Evolutionary conservation across 768 basidiomycete species (phyloP), one percentile per base, ranked within the genome.

Genomic region (Suillus brevipes): DNA sequence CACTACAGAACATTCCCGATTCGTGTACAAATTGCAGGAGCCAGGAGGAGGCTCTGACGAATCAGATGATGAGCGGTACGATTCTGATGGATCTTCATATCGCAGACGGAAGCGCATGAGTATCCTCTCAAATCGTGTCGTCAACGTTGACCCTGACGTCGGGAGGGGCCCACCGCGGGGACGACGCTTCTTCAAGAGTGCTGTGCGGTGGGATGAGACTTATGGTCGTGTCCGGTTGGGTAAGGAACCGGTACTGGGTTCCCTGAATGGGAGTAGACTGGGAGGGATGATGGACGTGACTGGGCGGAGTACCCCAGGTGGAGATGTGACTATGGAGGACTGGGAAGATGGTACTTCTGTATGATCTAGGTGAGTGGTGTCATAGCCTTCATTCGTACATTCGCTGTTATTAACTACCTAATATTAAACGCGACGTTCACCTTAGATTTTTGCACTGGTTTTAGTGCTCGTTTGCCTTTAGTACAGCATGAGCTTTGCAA

Each of bases 91-190:
- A 37, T 84, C 85, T 10, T 71, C 79, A 20, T 72, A 71, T 31
- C 75, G 72, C 20, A 77, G 77, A 42, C 81, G 81, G 68, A 85
- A 85, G 67, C 84, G 87, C 63, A 91, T 92, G 88, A 90, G 88
- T 68, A 80, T 91, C 56, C 61, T 89, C 58, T 89, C 88, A 20
- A 85, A 85, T 64, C 82, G 85, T 62, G 87, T 84, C 66, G 78
- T 84, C 64, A 85, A 88, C 50, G 77, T 83, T 0, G 83, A 84
- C 0, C 63, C 70, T 7, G 78, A 83, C 13, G 64, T 66, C 18
- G 71, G 78, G 62, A 75, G 71, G 58, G 70, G 49, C 7, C 59
- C 67, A 12, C 70, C 78, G 12, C 83, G 81, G 63, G 58, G 58
- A 42, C 73, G 89, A 60, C 79, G 83, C 60, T 90, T 90, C 74